Evolutionary conservation across 2,329 filamentous ascomycete species (phyloP), one percentile per base, ranked within the genome.

Genomic region (Nemania sp.): DNA sequence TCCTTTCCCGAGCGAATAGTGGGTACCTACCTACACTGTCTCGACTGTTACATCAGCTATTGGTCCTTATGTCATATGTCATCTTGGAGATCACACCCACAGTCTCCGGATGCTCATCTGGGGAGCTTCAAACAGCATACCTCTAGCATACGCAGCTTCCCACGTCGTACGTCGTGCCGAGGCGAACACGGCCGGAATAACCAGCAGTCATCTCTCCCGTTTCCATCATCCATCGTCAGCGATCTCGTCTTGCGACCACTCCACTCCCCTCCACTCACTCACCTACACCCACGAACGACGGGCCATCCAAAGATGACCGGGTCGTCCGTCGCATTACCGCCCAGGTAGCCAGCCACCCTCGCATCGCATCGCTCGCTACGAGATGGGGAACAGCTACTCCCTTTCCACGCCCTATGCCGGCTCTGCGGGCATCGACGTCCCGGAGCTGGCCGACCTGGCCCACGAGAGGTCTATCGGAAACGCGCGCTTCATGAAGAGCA

Each of bases 341-440:
- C 56, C 52, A 67, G 69, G 67, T 71, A 73, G 69, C 66, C 66
- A 57, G 52, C 54, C n/a, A n/a, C n/a, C n/a, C n/a, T n/a, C n/a
- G n/a, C n/a, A n/a, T 60, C 62, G 35, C 59, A 61, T n/a, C 60
- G 45, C 62, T 61, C 59, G 48, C n/a, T 62, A 78, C 68, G 67
- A 29, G 7, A 99, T 99, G 95, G 95, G 95, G 67, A 95, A 99
- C 83, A 93, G 92, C 67, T 97, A 97, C 79, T 97, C 94, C 64
- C 87, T 96, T 70, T 91, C 92, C 55, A 93, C 92, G 73, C 90
- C 96, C 66, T 95, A 92, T 56, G 91, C 92, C 65, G 95, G 93
- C 74, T 90, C 92, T 56, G 93, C 93, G 59, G 92, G 92, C 69
- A 97, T 99, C 75, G 94, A 99, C 76, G 87, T 96, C 29, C 90